These are phyloP conservation scores for Penicillium waksmanii DNA, from an alignment of 495 filamentous ascomycete species.

Conservation along the genomic window DNA sequence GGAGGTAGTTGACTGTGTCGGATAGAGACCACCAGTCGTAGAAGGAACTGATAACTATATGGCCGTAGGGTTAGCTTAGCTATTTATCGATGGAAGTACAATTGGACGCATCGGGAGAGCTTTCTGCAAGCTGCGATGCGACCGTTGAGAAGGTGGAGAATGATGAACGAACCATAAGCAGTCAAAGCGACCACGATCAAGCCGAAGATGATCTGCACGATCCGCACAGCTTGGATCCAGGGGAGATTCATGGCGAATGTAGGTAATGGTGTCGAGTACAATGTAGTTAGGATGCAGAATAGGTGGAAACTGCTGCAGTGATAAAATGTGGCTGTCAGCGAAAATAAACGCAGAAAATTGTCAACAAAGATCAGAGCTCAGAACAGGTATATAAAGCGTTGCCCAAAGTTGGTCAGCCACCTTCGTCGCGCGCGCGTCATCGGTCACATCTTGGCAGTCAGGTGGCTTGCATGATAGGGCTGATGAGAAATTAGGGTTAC, in stretches of 20 bases:
- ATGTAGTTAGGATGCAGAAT: background rate
- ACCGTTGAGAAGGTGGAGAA: background rate
- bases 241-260: slow-evolving; percentile 34
- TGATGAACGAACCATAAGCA: slow-evolving; percentile 61
- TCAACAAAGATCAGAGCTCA: too few relatives aligned
- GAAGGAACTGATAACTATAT: slow-evolving; percentile 33
- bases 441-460: slow-evolving; percentile 22
- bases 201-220: slow-evolving; percentile 64
- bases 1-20: slow-evolving; percentile 65
- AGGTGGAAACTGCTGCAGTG: background rate
- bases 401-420: slow-evolving; percentile 26
- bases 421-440: slow-evolving; percentile 32
- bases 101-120: background rate
- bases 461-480: slow-evolving; percentile 18
- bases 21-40: slow-evolving; percentile 34
- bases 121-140: background rate
- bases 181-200: slow-evolving; percentile 73
- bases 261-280: background rate
- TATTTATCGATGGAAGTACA: background rate
- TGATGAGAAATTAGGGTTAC: slow-evolving; percentile 16
- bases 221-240: slow-evolving; percentile 66
- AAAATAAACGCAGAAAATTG: background rate
- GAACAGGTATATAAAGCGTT: background rate
- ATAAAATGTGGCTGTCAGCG: background rate
- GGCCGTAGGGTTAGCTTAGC: slow-evolving; percentile 15